Evolutionary conservation across 495 filamentous ascomycete species (phyloP), one percentile per base, ranked within the genome.

Genomic region (Penicillium pulvis): DNA sequence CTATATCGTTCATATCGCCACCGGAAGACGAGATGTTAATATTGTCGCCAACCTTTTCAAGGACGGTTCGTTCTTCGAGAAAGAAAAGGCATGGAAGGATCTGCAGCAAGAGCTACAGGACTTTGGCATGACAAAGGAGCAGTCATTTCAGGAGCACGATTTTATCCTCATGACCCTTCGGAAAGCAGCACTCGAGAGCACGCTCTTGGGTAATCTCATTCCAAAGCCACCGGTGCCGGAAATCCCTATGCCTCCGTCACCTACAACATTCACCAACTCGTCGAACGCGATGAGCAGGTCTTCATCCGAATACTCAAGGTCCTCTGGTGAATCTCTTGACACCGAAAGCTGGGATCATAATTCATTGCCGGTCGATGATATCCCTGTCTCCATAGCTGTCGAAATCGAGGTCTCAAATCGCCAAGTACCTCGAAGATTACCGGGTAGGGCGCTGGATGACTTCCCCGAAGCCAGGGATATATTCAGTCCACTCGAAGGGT

Each of bases 131-230:
- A 9, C 51, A 9, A 30, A 46, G 10, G 45, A 57, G 17, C 44
- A 56, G 35, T 57, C 57, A 9, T 28, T 10, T 16, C 44, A 55
- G 28, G 55, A 63, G 14, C 54, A 44, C 7, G 57, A 57, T 7
- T 54, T 48, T 11, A 63, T 63, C 30, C 57, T 60, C 14, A 63
- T 52, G 10, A 55, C 53, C 14, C 35, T 66, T n/a, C 50, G 30
- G 16, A 50, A 46, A 14, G 55, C 48, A 20, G 43, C 24, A 20
- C 54, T 55, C 8, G 43, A 36, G 51, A 47, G 57, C 12, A 26
- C 26, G 11, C 45, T 56, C 4, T 28, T 62, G 28, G 12, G 54
- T 31, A 19, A 33, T 24, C 35, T 20, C 17, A 20, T 53, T 8
- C 17, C 14, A 30, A 51, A 57, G 7, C n/a, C 53, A 26, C 16